Evolutionary conservation across 495 filamentous ascomycete genomes (phyloP), one percentile per base, ranked within the genome.

Genomic region (Lasiosphaeria miniovina): DNA sequence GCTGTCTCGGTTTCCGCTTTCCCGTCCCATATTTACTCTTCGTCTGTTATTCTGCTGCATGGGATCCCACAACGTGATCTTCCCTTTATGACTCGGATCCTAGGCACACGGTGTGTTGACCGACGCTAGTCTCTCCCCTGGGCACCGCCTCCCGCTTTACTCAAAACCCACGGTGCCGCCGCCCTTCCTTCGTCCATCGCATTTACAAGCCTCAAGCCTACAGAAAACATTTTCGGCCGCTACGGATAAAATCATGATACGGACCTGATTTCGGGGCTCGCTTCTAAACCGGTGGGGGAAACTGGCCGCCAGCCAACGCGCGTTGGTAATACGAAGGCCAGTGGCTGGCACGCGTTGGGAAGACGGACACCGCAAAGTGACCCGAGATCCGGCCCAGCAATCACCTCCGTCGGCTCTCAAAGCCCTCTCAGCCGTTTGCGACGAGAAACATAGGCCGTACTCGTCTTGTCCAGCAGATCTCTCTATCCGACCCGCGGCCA

Each of bases 91-190:
- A 46, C 43, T 46, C 43, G 43, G 43, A 46, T 46, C 43, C 43
- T 46, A 46, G 43, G 12, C 12, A 7, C 38, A 41, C 38, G 11
- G 43, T n/a, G 43, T 46, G 43, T 46, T n/a, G 43, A 46, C 43
- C 43, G 43, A 46, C 43, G 43, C 43, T 46, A 46, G 43, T 46
- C 8, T n/a, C 43, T 46, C 43, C 43, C 43, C 43, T n/a, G 11
- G 5, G 6, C 8, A n/a, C 43, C 43, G 6, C 43, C 43, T 46
- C 43, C 43, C 43, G 15, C 15, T 46, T 46, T 46, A 11, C 8
- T 46, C 15, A 14, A 8, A 46, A 46, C 12, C 43, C 43, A 46
- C 43, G 43, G 43, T 46, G 43, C 43, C 11, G 24, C 24, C 24
- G 24, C 24, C 11, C 15, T 46, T 14, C 11, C 15, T n/a, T 14